Percentiles rank a stretch among this genome's conserved stretches.
Evolutionary conservation across 2,329 filamentous ascomycete species (phyloP).

Genomic region (Claviceps sp.): DNA sequence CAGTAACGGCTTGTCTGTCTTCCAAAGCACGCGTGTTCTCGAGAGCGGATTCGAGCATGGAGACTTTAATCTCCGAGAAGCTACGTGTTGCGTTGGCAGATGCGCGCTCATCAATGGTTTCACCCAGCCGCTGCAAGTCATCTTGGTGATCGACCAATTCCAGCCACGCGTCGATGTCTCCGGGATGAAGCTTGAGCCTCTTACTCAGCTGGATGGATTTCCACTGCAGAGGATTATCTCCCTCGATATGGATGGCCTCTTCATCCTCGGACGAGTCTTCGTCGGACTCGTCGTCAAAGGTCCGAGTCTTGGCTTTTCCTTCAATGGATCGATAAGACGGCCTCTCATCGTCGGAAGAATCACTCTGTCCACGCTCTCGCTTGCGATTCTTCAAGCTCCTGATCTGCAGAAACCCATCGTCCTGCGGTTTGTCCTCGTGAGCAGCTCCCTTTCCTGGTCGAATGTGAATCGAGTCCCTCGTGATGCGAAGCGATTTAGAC

Average conservation of each 20-base stretch:
- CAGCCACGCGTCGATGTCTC: conserved; percentile 61
- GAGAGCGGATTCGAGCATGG: conserved; percentile 67
- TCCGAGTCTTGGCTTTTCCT: conserved; percentile 41
- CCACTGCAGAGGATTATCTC: conserved; percentile 34
- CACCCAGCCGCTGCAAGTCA: conserved; percentile 40
- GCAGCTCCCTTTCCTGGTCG: conserved; percentile 13
- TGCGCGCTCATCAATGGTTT: conserved; percentile 26
- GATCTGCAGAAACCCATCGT: conserved; percentile 37
- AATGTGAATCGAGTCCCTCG: conserved; percentile 27
- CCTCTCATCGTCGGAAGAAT: conserved; percentile 32
- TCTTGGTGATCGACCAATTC: conserved; percentile 70
- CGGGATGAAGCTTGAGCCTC: conserved; percentile 49
- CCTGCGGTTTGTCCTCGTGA: conserved; percentile 11
- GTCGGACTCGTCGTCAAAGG: conserved; percentile 35
- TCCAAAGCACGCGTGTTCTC: conserved; percentile 32
- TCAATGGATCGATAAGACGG: conserved; percentile 54
- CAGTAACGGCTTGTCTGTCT: conserved; percentile 46
- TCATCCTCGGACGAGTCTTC: conserved; percentile 30
- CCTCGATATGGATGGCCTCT: conserved; percentile 17
- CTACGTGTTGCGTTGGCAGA: conserved; percentile 51
- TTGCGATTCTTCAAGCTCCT: conserved; percentile 29
- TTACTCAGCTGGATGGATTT: conserved; percentile 49
- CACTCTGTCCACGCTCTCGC: conserved; percentile 16
- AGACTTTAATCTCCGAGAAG: conserved; percentile 66
- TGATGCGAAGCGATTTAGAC: conserved; percentile 22